These are phyloP conservation scores for Berkeleyomyces rouxiae DNA, from an alignment of 2,329 filamentous ascomycete genomes.

Conservation along the genomic window DNA sequence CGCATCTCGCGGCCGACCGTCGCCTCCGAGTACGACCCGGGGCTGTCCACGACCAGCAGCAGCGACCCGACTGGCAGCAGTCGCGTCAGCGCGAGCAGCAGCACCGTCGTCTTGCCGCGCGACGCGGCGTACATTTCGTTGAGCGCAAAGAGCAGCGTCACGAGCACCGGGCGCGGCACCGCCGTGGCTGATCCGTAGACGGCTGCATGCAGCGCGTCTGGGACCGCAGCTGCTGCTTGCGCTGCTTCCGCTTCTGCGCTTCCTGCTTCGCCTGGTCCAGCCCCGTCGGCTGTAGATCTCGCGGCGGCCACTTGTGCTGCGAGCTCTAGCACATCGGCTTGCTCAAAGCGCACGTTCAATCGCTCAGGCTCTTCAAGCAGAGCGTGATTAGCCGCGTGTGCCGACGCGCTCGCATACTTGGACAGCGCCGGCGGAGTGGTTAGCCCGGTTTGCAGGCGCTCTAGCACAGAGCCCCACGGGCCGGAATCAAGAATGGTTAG, in stretches of 20 bases:
- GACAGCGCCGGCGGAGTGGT: slow-evolving; percentile 34
- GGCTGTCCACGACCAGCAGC: slow-evolving; percentile 78
- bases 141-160: slow-evolving; percentile 83
- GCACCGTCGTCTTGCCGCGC: slow-evolving; percentile 53
- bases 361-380: slow-evolving; percentile 21
- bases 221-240: slow-evolving; percentile 23
- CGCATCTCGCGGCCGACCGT: slow-evolving; percentile 44
- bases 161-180: slow-evolving; percentile 29
- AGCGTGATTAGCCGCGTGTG: slow-evolving; percentile 28
- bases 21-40: slow-evolving; percentile 81
- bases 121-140: slow-evolving; percentile 83
- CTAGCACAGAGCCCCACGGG: slow-evolving; percentile 52
- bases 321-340: slow-evolving; percentile 16
- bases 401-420: slow-evolving; percentile 34
- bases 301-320: slow-evolving; percentile 26
- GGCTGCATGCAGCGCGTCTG: slow-evolving; percentile 19
- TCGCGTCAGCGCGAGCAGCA: slow-evolving; percentile 54
- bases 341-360: slow-evolving; percentile 27
- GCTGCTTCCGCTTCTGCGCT: slow-evolving; percentile 27
- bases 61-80: slow-evolving; percentile 41
- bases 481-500: slow-evolving; percentile 67
- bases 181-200: slow-evolving; percentile 17
- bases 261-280: slow-evolving; percentile 25
- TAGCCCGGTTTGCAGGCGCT: slow-evolving; percentile 39
- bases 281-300: slow-evolving; percentile 20